Evolutionary conservation across 2,329 filamentous ascomycete genomes (phyloP), one percentile per base, ranked within the genome.

Genomic region (Nemania sp.): DNA sequence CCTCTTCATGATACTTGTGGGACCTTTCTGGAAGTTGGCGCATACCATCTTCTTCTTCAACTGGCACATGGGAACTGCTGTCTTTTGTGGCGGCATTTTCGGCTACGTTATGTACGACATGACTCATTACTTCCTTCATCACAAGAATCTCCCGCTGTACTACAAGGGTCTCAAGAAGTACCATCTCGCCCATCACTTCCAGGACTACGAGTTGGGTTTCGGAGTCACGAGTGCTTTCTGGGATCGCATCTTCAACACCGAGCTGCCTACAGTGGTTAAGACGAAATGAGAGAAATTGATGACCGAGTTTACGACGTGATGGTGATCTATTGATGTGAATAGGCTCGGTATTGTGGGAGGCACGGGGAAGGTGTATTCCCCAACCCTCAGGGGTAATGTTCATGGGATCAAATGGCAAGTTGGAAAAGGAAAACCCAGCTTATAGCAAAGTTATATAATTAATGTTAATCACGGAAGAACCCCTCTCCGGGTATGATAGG

Each of bases 91-190:
- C 51, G 95, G 93, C 63, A 88, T 99, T 65, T 96, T 97, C 70
- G 95, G 95, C 59, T 99, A 99, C 75, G 84, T 97, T 64, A 92
- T 90, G 81, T 99, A 99, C 79, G 95, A 99, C 75, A 73, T 97
- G 80, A 99, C 95, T 1, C 95, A 99, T 77, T 99, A 98, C 82
- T 99, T 99, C 83, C 84, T 99, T 40, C 95, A 99, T 76, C 95
- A 99, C 80, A 87, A 90, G 78, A 96, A 92, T 70, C 86, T 99
- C 2, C 95, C 95, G 15, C 79, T 88, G 1, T 97, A 92, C 84
- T 98, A 96, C 80, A 91, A 90, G 77, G 83, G 87, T 66, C 85
- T 98, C 70, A 99, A 99, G 87, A 98, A 97, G 78, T 96, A 97
- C 73, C 95, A 99, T 74, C 87, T 99, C 32, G 87, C 92, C 74